A percentile compares a stretch with the other conserved stretches of the same genome.
phyloP scores from a whole-genome alignment of 2,329 filamentous ascomycete genomes.

The Cercospora canescens region DNA sequence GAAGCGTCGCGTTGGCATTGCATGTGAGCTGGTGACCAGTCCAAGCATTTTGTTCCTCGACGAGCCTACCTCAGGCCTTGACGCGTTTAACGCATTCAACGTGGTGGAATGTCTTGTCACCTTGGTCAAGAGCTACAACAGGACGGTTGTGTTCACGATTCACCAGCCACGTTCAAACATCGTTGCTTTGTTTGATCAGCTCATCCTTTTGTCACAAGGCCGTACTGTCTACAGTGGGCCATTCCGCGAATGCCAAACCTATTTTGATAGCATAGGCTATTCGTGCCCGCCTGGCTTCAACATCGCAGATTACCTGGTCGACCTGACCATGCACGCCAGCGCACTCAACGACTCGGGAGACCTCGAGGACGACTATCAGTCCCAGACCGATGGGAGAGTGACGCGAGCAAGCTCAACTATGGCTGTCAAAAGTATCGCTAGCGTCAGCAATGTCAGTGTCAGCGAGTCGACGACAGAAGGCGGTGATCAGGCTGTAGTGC shows the following conservation, averaged over 20 bases:
- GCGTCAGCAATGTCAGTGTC: constrained; percentile 73
- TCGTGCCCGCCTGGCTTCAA: constrained; percentile 95
- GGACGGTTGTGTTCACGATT: constrained; percentile 97
- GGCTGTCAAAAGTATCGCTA: constrained; percentile 87
- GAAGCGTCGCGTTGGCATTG: constrained; percentile 93
- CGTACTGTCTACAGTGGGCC: constrained; percentile 91
- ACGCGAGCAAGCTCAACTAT: constrained; percentile 83
- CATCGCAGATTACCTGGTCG: constrained; percentile 95
- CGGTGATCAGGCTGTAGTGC: constrained; percentile 44
- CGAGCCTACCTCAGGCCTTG: constrained; percentile 92
- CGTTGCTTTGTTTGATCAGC: constrained; percentile 90
- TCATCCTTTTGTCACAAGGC: constrained; percentile 88
- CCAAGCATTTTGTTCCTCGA: constrained; percentile 96
- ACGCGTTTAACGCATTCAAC: constrained; percentile 97
- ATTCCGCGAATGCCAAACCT: constrained; percentile 82
- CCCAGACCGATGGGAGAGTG: constrained; percentile 63
- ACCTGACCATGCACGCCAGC: constrained; percentile 94
- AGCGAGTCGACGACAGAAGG: constrained; percentile 51
- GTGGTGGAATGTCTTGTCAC: constrained; percentile 95
- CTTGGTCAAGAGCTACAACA: constrained; percentile 91
- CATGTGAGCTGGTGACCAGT: constrained; percentile 95
- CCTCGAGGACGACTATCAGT: constrained; percentile 54
- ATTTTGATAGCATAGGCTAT: constrained; percentile 91
- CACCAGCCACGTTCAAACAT: constrained; percentile 98
- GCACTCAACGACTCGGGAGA: constrained; percentile 55